A percentile compares a stretch with the other conserved stretches of the same genome.
phyloP scores from a whole-genome alignment of 257 asterid genomes.

The Linaria vulgaris region DNA sequence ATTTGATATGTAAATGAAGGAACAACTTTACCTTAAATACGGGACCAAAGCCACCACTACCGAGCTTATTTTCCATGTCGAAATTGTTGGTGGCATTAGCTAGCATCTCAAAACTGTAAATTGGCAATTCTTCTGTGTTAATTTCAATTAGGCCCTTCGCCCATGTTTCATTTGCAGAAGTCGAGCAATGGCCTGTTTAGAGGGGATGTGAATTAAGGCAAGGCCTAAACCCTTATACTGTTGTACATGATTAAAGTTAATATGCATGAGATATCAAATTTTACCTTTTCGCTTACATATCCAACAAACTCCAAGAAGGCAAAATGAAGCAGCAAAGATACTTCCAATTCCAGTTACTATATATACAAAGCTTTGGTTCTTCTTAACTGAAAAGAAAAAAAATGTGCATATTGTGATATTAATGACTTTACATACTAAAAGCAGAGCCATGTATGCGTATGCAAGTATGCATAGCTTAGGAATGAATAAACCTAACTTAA shows the following conservation, averaged over 20 bases:
- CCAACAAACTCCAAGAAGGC: slow-evolving; percentile 16
- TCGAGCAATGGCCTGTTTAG: too few species aligned
- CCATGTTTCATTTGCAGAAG: too few species aligned
- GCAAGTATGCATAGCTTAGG: too few species aligned
- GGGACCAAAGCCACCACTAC: slow-evolving; percentile 27
- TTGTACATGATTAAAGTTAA: too few species aligned
- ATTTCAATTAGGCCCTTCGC: not conserved
- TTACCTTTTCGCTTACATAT: not conserved
- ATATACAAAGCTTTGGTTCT: not conserved
- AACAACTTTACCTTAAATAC: slow-evolving; percentile 17
- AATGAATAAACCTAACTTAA: too few species aligned
- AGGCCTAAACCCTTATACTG: not conserved
- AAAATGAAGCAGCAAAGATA: not conserved
- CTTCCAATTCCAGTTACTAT: not conserved
- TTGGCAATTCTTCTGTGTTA: slow-evolving; percentile 13
- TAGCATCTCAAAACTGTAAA: slow-evolving; percentile 7
- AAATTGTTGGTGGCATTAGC: slow-evolving; percentile 24
- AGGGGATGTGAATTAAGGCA: too few species aligned
- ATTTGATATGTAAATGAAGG: too few species aligned
- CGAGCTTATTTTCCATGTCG: slow-evolving; percentile 18
- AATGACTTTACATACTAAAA: not conserved
- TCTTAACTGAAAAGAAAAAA: slow-evolving; percentile 12
- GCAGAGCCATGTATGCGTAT: too few species aligned
- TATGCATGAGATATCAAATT: too few species aligned
- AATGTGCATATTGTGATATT: too few species aligned